These are phyloP conservation scores for Fusarium verticillioides DNA, from an alignment of 2,329 filamentous ascomycete species.

Conservation along the genomic window DNA sequence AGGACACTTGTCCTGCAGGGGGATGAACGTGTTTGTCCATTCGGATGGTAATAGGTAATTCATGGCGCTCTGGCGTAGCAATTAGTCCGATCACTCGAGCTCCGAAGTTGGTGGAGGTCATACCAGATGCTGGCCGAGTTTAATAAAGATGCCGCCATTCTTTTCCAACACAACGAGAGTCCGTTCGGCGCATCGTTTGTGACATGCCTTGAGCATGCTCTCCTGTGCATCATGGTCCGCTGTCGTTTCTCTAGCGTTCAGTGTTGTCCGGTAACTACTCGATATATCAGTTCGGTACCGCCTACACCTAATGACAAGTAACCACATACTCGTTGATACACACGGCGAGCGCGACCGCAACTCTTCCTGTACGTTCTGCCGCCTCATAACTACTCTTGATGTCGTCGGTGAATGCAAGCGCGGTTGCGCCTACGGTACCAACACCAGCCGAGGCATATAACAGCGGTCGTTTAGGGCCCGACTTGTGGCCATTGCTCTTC, in stretches of 20 bases:
- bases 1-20: slow-evolving; percentile 94
- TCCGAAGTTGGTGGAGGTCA: slow-evolving; percentile 14
- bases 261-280: slow-evolving; percentile 82
- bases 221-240: slow-evolving; percentile 73
- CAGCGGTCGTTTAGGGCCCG: slow-evolving; percentile 48
- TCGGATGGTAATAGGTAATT: slow-evolving; percentile 91
- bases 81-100: slow-evolving; percentile 37
- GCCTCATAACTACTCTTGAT: slow-evolving; percentile 81
- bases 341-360: slow-evolving; percentile 77
- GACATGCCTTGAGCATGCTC: slow-evolving; percentile 81
- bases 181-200: slow-evolving; percentile 90
- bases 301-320: background rate
- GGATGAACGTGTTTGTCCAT: slow-evolving; percentile 96
- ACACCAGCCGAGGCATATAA: slow-evolving; percentile 63
- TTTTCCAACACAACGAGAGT: slow-evolving; percentile 89
- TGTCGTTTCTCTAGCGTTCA: slow-evolving; percentile 74
- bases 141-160: slow-evolving; percentile 98
- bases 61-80: slow-evolving; percentile 78
- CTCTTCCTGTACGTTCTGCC: slow-evolving; percentile 80
- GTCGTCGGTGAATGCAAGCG: slow-evolving; percentile 71
- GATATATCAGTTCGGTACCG: background rate
- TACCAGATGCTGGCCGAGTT: slow-evolving; percentile 92
- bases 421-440: slow-evolving; percentile 60
- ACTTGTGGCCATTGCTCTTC: slow-evolving; percentile 31
- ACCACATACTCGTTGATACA: slow-evolving; percentile 85